Evolutionary conservation across 805 yeast genomes (phyloP).

Genomic region (Teunomyces tritomae): DNA sequence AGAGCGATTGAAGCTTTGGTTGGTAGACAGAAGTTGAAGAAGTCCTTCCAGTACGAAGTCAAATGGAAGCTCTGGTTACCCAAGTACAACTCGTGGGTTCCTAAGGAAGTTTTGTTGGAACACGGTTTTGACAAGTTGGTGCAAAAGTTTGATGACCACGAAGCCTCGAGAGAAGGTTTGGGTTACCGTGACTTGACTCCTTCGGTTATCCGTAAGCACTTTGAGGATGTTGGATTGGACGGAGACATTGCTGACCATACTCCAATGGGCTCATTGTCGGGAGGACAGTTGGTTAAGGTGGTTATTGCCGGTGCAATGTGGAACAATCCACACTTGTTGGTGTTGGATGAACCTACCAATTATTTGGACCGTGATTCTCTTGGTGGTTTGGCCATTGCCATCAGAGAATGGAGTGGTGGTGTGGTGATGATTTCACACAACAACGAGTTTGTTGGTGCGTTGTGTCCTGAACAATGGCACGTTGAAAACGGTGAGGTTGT

Average conservation of each 20-base stretch:
- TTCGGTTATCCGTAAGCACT: conserved; percentile 90
- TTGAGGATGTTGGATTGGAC: conserved; percentile 95
- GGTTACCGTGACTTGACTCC: conserved; percentile 64
- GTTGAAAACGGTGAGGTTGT: conserved; percentile 90
- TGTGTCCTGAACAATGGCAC: conserved; percentile 98
- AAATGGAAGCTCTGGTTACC: conserved; percentile 94
- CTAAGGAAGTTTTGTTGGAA: conserved; percentile 76
- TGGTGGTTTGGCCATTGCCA: conserved; percentile 96
- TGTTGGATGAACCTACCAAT: conserved; percentile 97
- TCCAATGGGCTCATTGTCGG: conserved; percentile 93
- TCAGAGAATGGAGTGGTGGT: conserved; percentile 97
- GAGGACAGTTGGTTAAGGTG: conserved; percentile 97
- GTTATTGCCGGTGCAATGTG: conserved; percentile 99
- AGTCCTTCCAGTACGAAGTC: conserved; percentile 93
- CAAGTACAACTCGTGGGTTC: conserved; percentile 89
- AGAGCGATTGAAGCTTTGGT: conserved; percentile 91
- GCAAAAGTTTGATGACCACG: conserved; percentile 47
- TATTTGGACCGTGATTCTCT: conserved; percentile 96
- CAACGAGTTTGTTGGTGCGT: conserved; percentile 93
- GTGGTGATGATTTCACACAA: conserved; percentile 98
- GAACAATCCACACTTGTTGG: conserved; percentile 97
- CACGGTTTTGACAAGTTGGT: conserved; percentile 47
- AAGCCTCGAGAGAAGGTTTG: conserved; percentile 48
- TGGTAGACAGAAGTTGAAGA: conserved; percentile 95
- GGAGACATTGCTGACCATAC: conserved; percentile 99